Base-by-base conservation (phyloP, 2,329 filamentous ascomycete species). In the Malbranchea zuffiana region DNA sequence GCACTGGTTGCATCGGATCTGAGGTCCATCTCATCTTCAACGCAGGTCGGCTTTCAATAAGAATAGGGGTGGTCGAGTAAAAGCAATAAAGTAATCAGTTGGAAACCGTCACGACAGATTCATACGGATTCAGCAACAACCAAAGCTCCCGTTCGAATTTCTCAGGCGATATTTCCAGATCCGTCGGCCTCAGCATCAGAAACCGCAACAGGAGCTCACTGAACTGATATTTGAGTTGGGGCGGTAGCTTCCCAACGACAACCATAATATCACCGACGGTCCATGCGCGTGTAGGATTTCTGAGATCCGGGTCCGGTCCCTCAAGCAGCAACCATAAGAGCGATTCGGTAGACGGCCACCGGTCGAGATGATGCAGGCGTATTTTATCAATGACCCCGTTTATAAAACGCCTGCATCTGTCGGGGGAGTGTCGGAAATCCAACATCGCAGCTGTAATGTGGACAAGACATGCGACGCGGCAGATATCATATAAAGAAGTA, bases 261-360 rank as follows among this genome's bases (percentile, higher is more conserved):
- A 48, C 50, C 21, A 63, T 40, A 17, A 63, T 43, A 40, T 59
- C 56, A 3, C 55, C 56, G 1, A 55, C 56, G 6, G 50, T 54
- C 59, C 60, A 63, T 12, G 48, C 50, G 16, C 60, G 57, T 33
- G 57, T 49, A 0, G 55, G 44, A 17, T 60, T 52, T 35, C 48
- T 55, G 36, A 63, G 36, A 39, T 61, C 58, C 4, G 47, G 24
- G n/a, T 57, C 52, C 2, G 42, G 42, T 8, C 23, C 26, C 42
- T 62, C 59, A 10, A 63, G 39, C 4, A 63, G 44, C n/a, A 61
- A 41, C 55, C 57, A 63, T 11, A 61, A 34, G 10, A 63, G 53
- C 2, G 57, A 59, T 46, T 63, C 60, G 33, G 57, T 57, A 3
- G 57, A 56, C 3, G 52, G 57, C 34, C 54, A 46, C 11, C 51